Evolutionary conservation across 2,329 filamentous ascomycete genomes (phyloP).

Genomic region (Pseudocercospora eumusae): DNA sequence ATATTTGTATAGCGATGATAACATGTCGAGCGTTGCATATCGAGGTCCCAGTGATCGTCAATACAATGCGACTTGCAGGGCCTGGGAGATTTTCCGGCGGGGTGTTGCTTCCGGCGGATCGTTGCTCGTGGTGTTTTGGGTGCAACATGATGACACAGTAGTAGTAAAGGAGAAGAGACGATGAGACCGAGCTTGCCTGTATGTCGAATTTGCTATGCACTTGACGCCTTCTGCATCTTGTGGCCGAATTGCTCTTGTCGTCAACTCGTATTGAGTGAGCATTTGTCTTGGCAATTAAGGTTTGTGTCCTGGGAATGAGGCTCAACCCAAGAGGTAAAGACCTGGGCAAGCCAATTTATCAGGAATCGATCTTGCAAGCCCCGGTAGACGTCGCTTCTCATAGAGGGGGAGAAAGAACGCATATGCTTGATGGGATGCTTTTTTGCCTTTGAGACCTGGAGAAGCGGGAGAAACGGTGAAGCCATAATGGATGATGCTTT

Average conservation of each 20-base stretch:
- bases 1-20: conserved; percentile 7
- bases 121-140: not conserved
- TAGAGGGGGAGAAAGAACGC: conserved; percentile 19
- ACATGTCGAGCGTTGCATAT: conserved; percentile 13
- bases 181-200: too few species aligned
- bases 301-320: conserved; percentile 12
- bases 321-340: conserved; percentile 7
- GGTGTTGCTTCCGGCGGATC: conserved; percentile 15
- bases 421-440: conserved; percentile 25
- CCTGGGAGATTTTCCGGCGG: conserved; percentile 13
- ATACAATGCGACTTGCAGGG: conserved; percentile 2
- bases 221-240: too few species aligned
- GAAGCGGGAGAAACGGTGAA: not conserved
- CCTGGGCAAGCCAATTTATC: conserved; percentile 11
- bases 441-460: not conserved
- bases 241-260: too few species aligned
- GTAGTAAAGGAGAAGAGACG: too few species aligned
- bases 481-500: conserved; percentile 11
- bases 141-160: too few species aligned
- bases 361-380: conserved; percentile 18
- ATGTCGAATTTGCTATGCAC: too few species aligned
- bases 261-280: too few species aligned
- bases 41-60: conserved; percentile 4
- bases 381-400: conserved; percentile 21
- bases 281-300: not conserved